phyloP scores from a whole-genome alignment of 345 rosid genomes.

The Eucalyptus curtisii region DNA sequence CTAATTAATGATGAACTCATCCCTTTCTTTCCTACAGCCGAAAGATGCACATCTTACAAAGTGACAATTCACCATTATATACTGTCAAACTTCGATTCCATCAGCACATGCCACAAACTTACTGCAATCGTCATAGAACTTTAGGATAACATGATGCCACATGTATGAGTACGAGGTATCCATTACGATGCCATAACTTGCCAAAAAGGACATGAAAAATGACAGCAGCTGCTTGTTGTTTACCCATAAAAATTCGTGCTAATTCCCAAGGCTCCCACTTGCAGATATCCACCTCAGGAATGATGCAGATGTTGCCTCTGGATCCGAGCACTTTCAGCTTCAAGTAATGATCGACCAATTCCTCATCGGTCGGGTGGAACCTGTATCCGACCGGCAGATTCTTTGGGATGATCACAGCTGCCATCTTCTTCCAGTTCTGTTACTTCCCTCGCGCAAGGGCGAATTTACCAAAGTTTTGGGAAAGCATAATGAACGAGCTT shows the following conservation, averaged over 20 bases:
- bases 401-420: neutral
- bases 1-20: neutral
- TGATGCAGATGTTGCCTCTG: neutral
- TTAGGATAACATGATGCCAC: neutral
- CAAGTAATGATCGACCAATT: neutral
- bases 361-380: neutral
- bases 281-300: neutral
- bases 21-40: neutral
- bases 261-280: neutral
- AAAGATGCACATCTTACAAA: neutral
- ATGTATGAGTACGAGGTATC: neutral
- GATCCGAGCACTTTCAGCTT: neutral
- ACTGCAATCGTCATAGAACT: neutral
- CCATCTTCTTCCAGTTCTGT: neutral
- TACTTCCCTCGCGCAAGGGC: neutral
- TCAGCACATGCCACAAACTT: neutral
- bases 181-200: neutral
- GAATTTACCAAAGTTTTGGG: too few species aligned
- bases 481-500: too few species aligned
- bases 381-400: neutral
- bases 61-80: neutral
- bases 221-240: neutral
- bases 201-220: neutral
- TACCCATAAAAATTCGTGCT: neutral
- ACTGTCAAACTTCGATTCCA: neutral